Conservation (phyloP, 1,284 basidiomycete genomes). For the Cystobasidiaceae sp. region DNA sequence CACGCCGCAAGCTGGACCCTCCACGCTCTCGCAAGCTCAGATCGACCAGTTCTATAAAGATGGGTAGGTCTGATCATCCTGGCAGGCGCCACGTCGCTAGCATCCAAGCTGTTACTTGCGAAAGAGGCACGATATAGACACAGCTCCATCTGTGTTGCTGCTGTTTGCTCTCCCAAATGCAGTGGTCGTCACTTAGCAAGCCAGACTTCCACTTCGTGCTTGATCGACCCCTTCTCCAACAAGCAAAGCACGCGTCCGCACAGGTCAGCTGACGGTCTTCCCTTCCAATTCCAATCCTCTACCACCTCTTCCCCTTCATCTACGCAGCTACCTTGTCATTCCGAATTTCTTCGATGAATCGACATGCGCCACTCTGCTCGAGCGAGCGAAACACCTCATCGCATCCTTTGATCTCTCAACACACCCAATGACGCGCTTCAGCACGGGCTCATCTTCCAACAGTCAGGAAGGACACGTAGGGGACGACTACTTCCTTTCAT, state of each 20-base stretch:
- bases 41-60: constrained; percentile 25
- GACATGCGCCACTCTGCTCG: constrained; percentile 61
- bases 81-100: too few species aligned
- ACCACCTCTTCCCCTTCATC: neutral
- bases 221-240: too few species aligned
- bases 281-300: neutral
- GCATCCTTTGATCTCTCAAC: constrained; percentile 66
- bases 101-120: too few species aligned
- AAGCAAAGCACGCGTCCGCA: too few species aligned
- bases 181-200: too few species aligned
- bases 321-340: constrained; percentile 65
- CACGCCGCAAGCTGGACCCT: too few species aligned
- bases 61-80: neutral
- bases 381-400: constrained; percentile 66
- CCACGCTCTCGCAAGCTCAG: constrained; percentile 12
- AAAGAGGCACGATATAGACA: neutral
- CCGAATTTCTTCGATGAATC: constrained; percentile 62
- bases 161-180: too few species aligned
- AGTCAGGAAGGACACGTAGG: constrained; percentile 65
- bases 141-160: too few species aligned
- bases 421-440: constrained; percentile 75
- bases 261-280: too few species aligned
- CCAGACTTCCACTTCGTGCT: too few species aligned
- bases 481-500: constrained; percentile 85
- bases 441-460: constrained; percentile 57